phyloP scores from a whole-genome alignment of 306 rosid species.

The Cyclanthera cordifolia region DNA sequence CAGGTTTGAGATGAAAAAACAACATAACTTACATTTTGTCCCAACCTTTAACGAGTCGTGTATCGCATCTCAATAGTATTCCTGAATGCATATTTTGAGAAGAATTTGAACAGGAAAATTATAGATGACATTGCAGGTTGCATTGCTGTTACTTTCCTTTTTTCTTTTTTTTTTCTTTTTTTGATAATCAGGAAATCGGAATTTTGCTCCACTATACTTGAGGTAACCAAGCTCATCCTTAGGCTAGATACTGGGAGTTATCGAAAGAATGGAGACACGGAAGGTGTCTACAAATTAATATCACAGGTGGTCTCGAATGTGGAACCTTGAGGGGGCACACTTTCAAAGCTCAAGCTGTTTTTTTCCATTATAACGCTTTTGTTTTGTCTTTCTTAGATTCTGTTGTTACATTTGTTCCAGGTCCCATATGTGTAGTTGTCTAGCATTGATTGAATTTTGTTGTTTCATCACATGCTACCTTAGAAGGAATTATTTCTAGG shows the following conservation, averaged over 20 bases:
- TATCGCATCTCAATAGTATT: neutral
- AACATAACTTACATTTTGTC: neutral
- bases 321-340: no score
- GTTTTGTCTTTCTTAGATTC: neutral
- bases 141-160: neutral
- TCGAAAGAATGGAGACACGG: no score
- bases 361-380: neutral
- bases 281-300: no score
- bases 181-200: no score
- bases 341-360: no score
- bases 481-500: neutral
- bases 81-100: neutral
- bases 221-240: no score
- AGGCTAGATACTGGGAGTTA: no score
- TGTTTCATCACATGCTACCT: slow-evolving; percentile 1
- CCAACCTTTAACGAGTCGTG: neutral
- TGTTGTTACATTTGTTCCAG: neutral
- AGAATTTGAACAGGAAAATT: neutral
- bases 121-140: neutral
- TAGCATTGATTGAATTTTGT: neutral
- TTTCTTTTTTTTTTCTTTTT: no score
- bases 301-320: no score
- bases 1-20: neutral
- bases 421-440: neutral
- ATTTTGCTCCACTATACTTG: no score